These are phyloP conservation scores for Nemania sp. DNA, from an alignment of 2,329 filamentous ascomycete genomes.

Conservation along the genomic window DNA sequence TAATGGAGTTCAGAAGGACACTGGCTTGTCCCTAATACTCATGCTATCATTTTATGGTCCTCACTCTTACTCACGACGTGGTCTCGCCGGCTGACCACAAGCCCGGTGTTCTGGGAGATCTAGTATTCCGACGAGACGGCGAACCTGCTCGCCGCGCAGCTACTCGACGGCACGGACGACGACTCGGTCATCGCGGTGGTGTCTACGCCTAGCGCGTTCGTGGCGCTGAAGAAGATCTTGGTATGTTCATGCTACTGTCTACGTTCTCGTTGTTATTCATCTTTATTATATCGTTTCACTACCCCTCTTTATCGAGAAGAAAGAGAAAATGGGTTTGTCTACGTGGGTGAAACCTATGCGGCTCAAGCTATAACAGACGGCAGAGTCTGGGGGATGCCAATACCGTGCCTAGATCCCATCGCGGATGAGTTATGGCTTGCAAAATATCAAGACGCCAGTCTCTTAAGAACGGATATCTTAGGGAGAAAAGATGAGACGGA, in stretches of 20 bases:
- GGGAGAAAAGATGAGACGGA: too few relatives aligned
- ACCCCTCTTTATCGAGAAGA: too few relatives aligned
- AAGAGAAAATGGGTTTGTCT: too few relatives aligned
- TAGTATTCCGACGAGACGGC: constrained; percentile 77
- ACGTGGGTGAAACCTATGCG: too few relatives aligned
- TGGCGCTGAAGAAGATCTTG: constrained; percentile 72
- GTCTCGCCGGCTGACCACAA: background rate
- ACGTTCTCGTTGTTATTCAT: background rate
- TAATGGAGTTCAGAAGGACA: too few relatives aligned
- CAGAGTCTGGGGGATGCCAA: too few relatives aligned
- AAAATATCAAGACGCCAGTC: too few relatives aligned
- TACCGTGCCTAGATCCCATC: too few relatives aligned
- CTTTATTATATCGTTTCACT: background rate
- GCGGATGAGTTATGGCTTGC: too few relatives aligned
- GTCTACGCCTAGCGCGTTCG: constrained; percentile 76
- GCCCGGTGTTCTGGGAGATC: background rate
- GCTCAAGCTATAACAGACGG: too few relatives aligned
- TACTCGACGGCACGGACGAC: constrained; percentile 63
- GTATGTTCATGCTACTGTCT: constrained; percentile 44
- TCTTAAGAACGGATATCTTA: too few relatives aligned
- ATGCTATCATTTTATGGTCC: background rate
- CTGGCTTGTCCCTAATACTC: background rate
- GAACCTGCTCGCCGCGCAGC: constrained; percentile 60
- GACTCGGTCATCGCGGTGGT: constrained; percentile 68
- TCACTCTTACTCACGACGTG: background rate